Percentiles rank a stretch among this genome's conserved stretches.
Conservation (phyloP, 257 asterid species). For the Capsicum rhomboideum region DNA sequence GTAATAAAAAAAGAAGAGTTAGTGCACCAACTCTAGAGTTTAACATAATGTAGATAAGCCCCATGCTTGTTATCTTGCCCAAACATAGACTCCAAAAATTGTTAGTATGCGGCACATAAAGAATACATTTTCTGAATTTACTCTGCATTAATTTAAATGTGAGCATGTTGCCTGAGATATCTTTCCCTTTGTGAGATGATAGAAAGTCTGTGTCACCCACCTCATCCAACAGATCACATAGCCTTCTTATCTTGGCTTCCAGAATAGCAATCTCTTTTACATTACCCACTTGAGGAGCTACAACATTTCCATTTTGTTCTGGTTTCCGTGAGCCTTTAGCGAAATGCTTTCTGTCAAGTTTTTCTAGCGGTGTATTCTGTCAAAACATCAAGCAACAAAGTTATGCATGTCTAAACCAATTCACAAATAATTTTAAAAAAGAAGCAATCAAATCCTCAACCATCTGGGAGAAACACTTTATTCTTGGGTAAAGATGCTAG, state of each 20-base stretch:
- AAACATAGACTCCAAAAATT: neutral
- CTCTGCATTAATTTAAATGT: neutral
- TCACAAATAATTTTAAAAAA: neutral
- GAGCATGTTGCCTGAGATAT: neutral
- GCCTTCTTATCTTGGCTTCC: slow-evolving; percentile 73
- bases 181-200: neutral
- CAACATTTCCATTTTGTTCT: slow-evolving; percentile 44
- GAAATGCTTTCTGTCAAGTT: slow-evolving; percentile 76
- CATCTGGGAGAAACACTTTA: neutral
- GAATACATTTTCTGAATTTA: neutral
- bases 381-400: slow-evolving; percentile 15
- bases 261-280: slow-evolving; percentile 74
- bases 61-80: neutral
- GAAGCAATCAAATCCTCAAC: neutral
- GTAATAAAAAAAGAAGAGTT: neutral
- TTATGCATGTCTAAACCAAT: neutral
- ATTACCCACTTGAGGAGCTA: slow-evolving; percentile 33
- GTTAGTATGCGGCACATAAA: neutral
- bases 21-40: neutral
- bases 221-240: slow-evolving; percentile 78
- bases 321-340: slow-evolving; percentile 53
- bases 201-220: slow-evolving; percentile 19
- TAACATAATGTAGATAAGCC: neutral
- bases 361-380: slow-evolving; percentile 77
- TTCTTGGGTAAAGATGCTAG: neutral